Percentiles rank a stretch among this genome's conserved stretches.
These are phyloP conservation scores for Anthracocystis walkeri DNA, from an alignment of 1,284 basidiomycete genomes.

Conservation along the genomic window DNA sequence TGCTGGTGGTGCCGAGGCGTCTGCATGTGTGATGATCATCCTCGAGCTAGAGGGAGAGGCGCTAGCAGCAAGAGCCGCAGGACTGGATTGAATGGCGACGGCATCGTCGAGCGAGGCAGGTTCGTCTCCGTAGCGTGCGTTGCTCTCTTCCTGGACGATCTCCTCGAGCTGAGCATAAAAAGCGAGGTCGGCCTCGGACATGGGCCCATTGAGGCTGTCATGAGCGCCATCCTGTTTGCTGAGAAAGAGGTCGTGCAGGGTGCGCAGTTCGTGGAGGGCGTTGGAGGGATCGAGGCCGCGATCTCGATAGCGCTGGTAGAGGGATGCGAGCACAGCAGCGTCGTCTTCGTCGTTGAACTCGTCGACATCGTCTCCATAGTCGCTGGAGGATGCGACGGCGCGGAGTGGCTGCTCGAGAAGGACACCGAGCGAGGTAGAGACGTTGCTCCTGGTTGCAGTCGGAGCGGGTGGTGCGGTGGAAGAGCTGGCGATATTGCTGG, in stretches of 20 bases:
- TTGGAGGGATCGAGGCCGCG: constrained; percentile 59
- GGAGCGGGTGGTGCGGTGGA: neutral
- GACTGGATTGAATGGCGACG: neutral
- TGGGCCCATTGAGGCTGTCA: constrained; percentile 37
- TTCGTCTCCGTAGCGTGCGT: constrained; percentile 49
- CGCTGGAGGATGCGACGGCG: constrained; percentile 4
- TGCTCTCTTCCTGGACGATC: constrained; percentile 56
- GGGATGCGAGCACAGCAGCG: constrained; percentile 44
- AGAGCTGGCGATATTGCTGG: neutral
- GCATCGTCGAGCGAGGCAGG: constrained; percentile 12
- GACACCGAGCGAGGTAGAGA: constrained; percentile 26
- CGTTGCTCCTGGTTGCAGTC: neutral
- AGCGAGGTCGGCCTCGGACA: constrained; percentile 53
- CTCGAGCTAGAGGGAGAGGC: constrained; percentile 10
- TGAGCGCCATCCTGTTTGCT: constrained; percentile 52
- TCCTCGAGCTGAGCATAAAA: constrained; percentile 61
- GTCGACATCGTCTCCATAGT: constrained; percentile 22
- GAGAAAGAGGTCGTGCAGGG: constrained; percentile 59
- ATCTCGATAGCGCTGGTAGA: constrained; percentile 58
- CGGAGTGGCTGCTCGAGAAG: constrained; percentile 28
- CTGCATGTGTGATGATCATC: constrained; percentile 9
- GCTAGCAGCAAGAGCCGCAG: constrained; percentile 2
- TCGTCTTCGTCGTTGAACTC: constrained; percentile 41
- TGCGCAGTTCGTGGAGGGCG: constrained; percentile 58
- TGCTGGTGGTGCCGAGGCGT: constrained; percentile 10